A percentile compares a stretch with the other conserved stretches of the same genome.
Evolutionary conservation across 2,329 filamentous ascomycete species (phyloP).

Genomic region (Fusarium penzigii): DNA sequence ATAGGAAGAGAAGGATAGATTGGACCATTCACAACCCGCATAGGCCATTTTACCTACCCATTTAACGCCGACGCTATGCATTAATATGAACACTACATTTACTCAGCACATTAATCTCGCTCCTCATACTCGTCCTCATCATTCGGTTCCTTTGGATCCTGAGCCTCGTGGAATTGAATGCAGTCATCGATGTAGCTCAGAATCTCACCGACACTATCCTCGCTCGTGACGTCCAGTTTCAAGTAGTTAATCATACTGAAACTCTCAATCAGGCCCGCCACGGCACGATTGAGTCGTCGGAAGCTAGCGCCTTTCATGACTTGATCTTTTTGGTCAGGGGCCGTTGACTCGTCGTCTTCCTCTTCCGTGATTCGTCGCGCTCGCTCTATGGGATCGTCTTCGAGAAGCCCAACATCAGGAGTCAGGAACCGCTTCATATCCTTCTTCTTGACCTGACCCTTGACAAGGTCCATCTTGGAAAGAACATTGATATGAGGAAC

Average conservation of each 20-base stretch:
- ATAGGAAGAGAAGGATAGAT: background rate
- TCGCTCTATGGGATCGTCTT: slow-evolving; percentile 70
- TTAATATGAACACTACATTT: slow-evolving; percentile 22
- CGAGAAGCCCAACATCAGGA: slow-evolving; percentile 78
- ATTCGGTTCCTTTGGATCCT: slow-evolving; percentile 82
- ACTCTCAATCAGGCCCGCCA: slow-evolving; percentile 89
- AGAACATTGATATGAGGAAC: slow-evolving; percentile 95
- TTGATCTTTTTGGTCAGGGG: slow-evolving; percentile 66
- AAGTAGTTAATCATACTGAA: slow-evolving; percentile 98
- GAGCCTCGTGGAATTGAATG: slow-evolving; percentile 90
- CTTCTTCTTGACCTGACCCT: slow-evolving; percentile 82
- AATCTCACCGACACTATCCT: slow-evolving; percentile 84
- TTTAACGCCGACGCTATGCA: slow-evolving; percentile 35
- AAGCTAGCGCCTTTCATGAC: slow-evolving; percentile 83
- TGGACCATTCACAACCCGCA: slow-evolving; percentile 10
- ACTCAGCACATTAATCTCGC: slow-evolving; percentile 26
- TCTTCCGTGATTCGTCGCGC: slow-evolving; percentile 42
- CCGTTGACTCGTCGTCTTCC: slow-evolving; percentile 53
- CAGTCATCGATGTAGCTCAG: slow-evolving; percentile 93
- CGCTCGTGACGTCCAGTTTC: slow-evolving; percentile 84
- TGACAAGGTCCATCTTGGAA: slow-evolving; percentile 97
- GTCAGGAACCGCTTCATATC: slow-evolving; percentile 90
- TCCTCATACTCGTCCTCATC: slow-evolving; percentile 51
- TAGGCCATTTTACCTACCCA: slow-evolving; percentile 19
- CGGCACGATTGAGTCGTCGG: slow-evolving; percentile 79